Base-by-base conservation (phyloP, 805 yeast genomes). In the Metschnikowia reukaufii region DNA sequence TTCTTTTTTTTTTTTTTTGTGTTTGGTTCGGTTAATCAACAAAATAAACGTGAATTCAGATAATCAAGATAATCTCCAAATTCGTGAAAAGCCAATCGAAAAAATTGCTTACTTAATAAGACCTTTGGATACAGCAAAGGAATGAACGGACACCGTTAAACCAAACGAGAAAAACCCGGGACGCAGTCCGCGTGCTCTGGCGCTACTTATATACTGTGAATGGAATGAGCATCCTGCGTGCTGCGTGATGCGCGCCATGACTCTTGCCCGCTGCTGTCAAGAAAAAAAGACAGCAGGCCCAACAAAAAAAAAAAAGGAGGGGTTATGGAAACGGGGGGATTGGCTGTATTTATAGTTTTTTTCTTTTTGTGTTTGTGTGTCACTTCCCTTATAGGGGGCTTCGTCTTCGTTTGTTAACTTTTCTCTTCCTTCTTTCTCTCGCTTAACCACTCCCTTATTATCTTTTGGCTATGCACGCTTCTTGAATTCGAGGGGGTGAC, bases 71-170 rank as follows among this genome's bases (percentile, higher is more conserved):
- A 13, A 12, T 31, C 4, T 7, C 12, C 2, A 4, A 31, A 31
- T 3, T 31, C 17, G 8, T 12, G 12, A 31, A 31, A 31, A 27
- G 36, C 35, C 30, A 6, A 6, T n/a, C 19, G 16, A 30, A 30
- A 16, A 30, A 30, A 13, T 33, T n/a, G 13, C 20, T 43, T 47
- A 35, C 32, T 35, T 47, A 27, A 30, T 44, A 36, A 52, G 54
- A 55, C 51, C 52, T 54, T 54, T 45, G 50, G 39, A 39, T 44
- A 39, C 37, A 42, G 47, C 50, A 52, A 54, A 55, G 60, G 54
- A 60, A 58, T 56, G 64, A 61, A 60, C 64, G 63, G 54, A 58
- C 32, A 44, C 59, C 65, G 65, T 62, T 61, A 61, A 55, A 52
- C 60, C 61, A 58, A 61, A 57, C 49, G 39, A 19, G 32, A 45